Percentiles rank a stretch among this genome's conserved stretches.
phyloP scores from a whole-genome alignment of 139 green algal genomes.

The Coelastrella sp. region DNA sequence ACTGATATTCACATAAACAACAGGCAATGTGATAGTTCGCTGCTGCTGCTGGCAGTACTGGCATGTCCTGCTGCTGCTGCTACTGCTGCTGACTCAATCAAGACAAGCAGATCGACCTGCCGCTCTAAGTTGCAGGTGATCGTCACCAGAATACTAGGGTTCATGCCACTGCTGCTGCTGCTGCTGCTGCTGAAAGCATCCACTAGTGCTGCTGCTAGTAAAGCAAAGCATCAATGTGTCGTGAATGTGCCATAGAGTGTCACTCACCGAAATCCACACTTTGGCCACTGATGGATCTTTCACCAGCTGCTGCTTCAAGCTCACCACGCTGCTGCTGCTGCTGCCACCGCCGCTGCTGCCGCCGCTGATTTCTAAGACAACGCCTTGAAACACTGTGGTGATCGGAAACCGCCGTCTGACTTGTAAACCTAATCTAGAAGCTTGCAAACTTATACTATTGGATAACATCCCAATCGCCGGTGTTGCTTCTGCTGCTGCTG shows the following conservation, averaged over 20 bases:
- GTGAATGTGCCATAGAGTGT: too few relatives aligned
- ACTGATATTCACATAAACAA: too few relatives aligned
- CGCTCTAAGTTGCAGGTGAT: background rate
- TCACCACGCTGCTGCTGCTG: background rate
- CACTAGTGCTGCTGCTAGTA: too few relatives aligned
- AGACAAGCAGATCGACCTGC: too few relatives aligned
- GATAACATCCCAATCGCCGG: background rate
- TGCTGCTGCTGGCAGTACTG: background rate
- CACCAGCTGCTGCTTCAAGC: slow-evolving; percentile 12
- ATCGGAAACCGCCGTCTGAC: background rate
- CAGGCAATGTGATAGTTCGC: background rate
- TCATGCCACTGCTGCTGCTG: too few relatives aligned
- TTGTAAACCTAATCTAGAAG: background rate
- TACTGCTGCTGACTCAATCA: too few relatives aligned
- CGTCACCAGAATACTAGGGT: background rate
- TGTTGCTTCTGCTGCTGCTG: background rate
- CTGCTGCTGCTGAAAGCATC: too few relatives aligned
- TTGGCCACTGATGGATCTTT: background rate
- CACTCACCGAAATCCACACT: slow-evolving; percentile 28
- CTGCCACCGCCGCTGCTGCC: background rate
- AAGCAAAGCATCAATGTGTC: too few relatives aligned
- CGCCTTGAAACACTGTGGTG: slow-evolving; percentile 11
- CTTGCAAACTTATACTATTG: background rate
- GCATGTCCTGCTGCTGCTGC: too few relatives aligned
- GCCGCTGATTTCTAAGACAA: background rate